phyloP scores from a whole-genome alignment of 176 grass and related monocot genomes.

The Phyllostachys edulis region DNA sequence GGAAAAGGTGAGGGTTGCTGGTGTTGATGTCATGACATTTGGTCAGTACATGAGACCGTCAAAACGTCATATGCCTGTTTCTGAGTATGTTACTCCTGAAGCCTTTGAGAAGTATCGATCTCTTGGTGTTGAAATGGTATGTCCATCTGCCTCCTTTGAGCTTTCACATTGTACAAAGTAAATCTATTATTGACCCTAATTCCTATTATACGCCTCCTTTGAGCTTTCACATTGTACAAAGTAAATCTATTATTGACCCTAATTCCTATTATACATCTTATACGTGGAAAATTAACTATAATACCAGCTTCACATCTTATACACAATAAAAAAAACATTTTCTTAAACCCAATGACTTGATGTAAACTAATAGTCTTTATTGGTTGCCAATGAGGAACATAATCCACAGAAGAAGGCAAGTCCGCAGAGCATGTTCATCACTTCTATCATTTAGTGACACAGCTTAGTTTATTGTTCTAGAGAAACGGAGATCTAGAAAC shows the following conservation, averaged over 20 bases:
- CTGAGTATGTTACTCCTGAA: conserved; percentile 92
- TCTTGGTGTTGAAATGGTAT: conserved; percentile 91
- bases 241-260: neutral
- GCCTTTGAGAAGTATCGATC: conserved; percentile 78
- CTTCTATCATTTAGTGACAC: neutral
- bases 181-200: neutral
- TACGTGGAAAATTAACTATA: neutral
- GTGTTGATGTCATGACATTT: conserved; percentile 97
- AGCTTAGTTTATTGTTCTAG: neutral
- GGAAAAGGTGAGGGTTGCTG: conserved; percentile 89
- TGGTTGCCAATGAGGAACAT: neutral
- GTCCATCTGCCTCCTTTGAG: neutral
- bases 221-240: neutral
- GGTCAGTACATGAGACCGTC: conserved; percentile 99
- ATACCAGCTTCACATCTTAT: neutral
- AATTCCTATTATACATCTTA: neutral
- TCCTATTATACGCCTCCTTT: neutral
- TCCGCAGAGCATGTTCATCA: neutral
- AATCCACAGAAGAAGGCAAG: neutral
- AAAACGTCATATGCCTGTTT: conserved; percentile 95
- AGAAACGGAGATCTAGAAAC: neutral
- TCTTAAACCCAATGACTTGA: neutral
- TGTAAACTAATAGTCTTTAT: neutral
- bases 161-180: neutral
- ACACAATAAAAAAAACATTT: neutral